Percentiles rank a stretch among this genome's conserved stretches.
Conservation (phyloP, 805 yeast genomes). For the Sugiyamaella marilandica region DNA sequence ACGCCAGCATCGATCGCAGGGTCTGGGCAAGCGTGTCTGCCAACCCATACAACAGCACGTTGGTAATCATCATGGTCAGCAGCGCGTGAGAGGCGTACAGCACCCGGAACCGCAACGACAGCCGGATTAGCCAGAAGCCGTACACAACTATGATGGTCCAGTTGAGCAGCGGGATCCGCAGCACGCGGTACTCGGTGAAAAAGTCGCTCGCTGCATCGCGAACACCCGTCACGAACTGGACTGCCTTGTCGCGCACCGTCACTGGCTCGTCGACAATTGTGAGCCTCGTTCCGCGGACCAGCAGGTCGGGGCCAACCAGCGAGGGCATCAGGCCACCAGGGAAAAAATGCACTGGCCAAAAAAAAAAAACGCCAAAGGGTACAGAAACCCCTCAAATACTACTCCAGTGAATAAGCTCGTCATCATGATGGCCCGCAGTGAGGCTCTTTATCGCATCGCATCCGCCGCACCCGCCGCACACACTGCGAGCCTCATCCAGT, state of each 20-base stretch:
- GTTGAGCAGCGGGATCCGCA: conserved; percentile 32
- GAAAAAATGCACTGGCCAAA: not conserved
- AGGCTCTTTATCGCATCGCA: not conserved
- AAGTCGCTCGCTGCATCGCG: conserved; percentile 21
- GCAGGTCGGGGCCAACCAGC: conserved; percentile 6
- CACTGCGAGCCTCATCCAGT: not conserved
- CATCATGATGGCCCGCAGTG: not conserved
- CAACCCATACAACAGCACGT: conserved; percentile 77
- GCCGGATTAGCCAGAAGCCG: conserved; percentile 29
- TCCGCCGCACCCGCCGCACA: not conserved
- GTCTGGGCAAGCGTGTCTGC: conserved; percentile 89
- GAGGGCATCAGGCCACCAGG: not conserved
- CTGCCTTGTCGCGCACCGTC: not conserved
- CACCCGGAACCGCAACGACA: conserved; percentile 30
- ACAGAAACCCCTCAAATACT: not conserved
- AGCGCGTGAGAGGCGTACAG: conserved; percentile 59
- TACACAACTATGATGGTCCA: conserved; percentile 32
- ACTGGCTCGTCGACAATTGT: not conserved
- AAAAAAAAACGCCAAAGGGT: not conserved
- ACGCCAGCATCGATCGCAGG: conserved; percentile 39
- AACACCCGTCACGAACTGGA: not conserved
- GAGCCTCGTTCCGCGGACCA: not conserved
- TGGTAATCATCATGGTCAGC: conserved; percentile 75
- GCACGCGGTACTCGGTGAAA: conserved; percentile 25
- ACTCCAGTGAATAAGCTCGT: not conserved